These are phyloP conservation scores for Musa itinerans DNA, from an alignment of 176 grass and related monocot species.

Conservation along the genomic window DNA sequence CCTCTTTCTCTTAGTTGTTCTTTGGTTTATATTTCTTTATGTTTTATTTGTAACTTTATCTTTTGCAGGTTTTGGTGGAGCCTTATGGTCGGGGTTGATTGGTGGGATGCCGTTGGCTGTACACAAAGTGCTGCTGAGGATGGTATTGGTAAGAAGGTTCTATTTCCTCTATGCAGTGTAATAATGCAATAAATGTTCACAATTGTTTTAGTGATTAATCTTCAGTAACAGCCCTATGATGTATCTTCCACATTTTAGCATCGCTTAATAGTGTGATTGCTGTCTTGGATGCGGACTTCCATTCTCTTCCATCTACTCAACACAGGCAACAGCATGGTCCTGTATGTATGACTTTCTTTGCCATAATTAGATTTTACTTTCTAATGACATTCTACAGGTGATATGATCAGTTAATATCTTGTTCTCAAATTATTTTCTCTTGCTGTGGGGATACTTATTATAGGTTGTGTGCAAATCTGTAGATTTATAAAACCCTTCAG, in stretches of 20 bases:
- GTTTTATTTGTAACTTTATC: too few species aligned
- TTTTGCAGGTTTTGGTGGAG: constrained; percentile 94
- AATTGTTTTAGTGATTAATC: background rate
- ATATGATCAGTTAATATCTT: background rate
- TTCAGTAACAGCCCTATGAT: constrained; percentile 3
- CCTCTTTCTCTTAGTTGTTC: background rate
- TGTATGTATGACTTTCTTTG: constrained; percentile 47
- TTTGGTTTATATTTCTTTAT: background rate
- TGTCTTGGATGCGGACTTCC: constrained; percentile 90
- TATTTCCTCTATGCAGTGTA: background rate
- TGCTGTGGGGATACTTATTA: too few species aligned
- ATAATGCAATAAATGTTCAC: background rate
- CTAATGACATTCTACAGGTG: background rate
- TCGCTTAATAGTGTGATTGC: constrained; percentile 97
- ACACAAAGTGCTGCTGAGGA: constrained; percentile 98
- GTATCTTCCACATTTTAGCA: constrained; percentile 41
- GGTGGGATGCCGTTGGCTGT: constrained; percentile 98
- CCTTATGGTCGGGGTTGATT: constrained; percentile 87
- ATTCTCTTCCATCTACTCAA: constrained; percentile 79
- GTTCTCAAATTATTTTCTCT: background rate
- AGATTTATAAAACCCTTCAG: background rate
- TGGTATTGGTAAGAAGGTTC: constrained; percentile 62
- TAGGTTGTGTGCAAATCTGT: background rate
- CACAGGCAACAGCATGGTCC: constrained; percentile 92
- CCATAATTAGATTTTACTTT: background rate